Base-by-base conservation (phyloP, 2,329 filamentous ascomycete species). In the Tolypocladium capitatum region DNA sequence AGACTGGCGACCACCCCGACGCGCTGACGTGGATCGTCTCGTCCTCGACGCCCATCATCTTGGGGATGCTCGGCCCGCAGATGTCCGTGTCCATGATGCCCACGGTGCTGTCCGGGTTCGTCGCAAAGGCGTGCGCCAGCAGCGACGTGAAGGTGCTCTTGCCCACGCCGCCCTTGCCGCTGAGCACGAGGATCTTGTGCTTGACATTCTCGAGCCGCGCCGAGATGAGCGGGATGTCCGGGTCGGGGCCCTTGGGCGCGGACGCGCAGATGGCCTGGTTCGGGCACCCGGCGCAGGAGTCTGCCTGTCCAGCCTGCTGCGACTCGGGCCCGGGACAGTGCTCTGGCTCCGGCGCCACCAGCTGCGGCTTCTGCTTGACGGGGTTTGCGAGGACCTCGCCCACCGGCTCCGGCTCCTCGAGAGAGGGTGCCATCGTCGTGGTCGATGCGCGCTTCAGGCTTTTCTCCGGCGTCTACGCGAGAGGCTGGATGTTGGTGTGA, bases 21-120 rank as follows among this genome's bases (percentile, higher is more conserved):
- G 80, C 84, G 61, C 83, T 92, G 46, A 95, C 81, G 63, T 98
- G 92, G 46, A 98, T 92, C 1, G 86, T 94, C 68, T 98, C 91
- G 27, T 80, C 72, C 66, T 96, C 90, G 1, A 96, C 91, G 32
- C 92, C 92, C 83, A 98, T 90, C 91, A 98, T 97, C 70, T 96
- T 96, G 20, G 92, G 92, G 58, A 98, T 96, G 53, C 82, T 88
- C 1, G 92, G 92, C 0, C 92, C 92, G 68, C 89, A 96, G 52
- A 98, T 95, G 65, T 98, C 92, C 7, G 92, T 94, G 67, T 98
- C 92, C 88, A 97, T 96, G 57, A 98, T 83, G 20, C 91, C 92
- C 28, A 98, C 86, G 1, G 80, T 87, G 48, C 73, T 83, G 42
- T 83, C 79, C 0, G 83, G 80, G 63, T 94, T 87, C 14, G 80